Percentiles rank a stretch among this genome's conserved stretches.
phyloP scores from a whole-genome alignment of 768 basidiomycete genomes.

The Imleria badia region DNA sequence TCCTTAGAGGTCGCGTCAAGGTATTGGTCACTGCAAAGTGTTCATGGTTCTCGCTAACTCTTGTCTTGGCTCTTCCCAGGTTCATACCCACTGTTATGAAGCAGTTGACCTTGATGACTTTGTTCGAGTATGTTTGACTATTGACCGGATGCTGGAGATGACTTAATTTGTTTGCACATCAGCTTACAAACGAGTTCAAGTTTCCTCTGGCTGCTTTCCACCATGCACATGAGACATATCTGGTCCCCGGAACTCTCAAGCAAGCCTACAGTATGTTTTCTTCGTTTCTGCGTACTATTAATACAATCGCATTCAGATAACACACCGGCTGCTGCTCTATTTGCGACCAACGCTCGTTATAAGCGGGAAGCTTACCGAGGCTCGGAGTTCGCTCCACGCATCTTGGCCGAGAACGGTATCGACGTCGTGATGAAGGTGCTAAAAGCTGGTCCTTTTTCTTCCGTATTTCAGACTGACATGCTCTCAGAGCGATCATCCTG shows the following conservation, averaged over 20 bases:
- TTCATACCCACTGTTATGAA: slow-evolving; percentile 48
- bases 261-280: slow-evolving; percentile 48
- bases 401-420: slow-evolving; percentile 56
- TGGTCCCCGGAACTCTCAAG: slow-evolving; percentile 81
- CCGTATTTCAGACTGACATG: slow-evolving; percentile 4
- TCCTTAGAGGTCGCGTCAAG: slow-evolving; percentile 85
- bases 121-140: slow-evolving; percentile 51
- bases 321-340: slow-evolving; percentile 75
- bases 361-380: slow-evolving; percentile 66
- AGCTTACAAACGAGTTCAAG: slow-evolving; percentile 90
- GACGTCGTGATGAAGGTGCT: slow-evolving; percentile 60
- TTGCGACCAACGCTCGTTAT: slow-evolving; percentile 71
- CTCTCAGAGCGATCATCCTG: slow-evolving; percentile 53
- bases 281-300: background rate
- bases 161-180: slow-evolving; percentile 1
- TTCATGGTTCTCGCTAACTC: background rate
- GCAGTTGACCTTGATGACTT: slow-evolving; percentile 69
- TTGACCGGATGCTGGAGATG: background rate
- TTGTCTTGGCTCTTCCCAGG: slow-evolving; percentile 14
- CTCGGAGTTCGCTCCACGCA: slow-evolving; percentile 61
- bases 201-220: slow-evolving; percentile 82
- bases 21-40: slow-evolving; percentile 6
- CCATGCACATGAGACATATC: slow-evolving; percentile 86
- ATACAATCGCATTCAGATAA: slow-evolving; percentile 33
- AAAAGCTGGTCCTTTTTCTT: slow-evolving; percentile 26